Percentiles rank a stretch among this genome's conserved stretches.
Conservation (phyloP, 2,329 filamentous ascomycete genomes). For the Xylariaceae sp. region DNA sequence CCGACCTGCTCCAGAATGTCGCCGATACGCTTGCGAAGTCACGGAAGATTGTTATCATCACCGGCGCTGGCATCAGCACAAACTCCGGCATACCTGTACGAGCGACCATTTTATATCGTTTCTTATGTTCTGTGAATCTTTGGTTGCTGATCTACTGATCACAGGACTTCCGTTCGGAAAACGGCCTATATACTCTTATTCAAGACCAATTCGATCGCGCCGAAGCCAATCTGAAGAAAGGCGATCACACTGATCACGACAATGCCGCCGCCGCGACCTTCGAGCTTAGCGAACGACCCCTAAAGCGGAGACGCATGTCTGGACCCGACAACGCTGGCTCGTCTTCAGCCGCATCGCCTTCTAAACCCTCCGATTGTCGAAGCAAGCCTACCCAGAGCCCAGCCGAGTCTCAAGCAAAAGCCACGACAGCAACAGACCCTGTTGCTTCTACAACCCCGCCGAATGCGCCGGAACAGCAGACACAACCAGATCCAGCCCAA, state of each 20-base stretch:
- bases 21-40: conserved; percentile 60
- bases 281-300: conserved; percentile 28
- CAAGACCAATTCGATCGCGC: conserved; percentile 60
- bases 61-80: conserved; percentile 68
- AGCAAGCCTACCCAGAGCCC: not conserved
- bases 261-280: conserved; percentile 19
- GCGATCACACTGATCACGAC: conserved; percentile 20
- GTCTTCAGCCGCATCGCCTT: not conserved
- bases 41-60: conserved; percentile 65
- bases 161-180: conserved; percentile 66
- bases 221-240: conserved; percentile 33
- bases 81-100: conserved; percentile 70
- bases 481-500: not conserved
- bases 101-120: not conserved
- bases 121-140: conserved; percentile 13
- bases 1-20: conserved; percentile 56
- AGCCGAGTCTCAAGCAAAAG: not conserved
- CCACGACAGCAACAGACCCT: not conserved
- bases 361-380: not conserved
- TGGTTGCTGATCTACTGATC: conserved; percentile 1
- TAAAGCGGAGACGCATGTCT: conserved; percentile 26
- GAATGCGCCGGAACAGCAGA: not conserved
- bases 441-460: not conserved
- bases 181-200: conserved; percentile 67
- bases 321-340: conserved; percentile 10